phyloP scores from a whole-genome alignment of 495 filamentous ascomycete species.

The Annulohypoxylon stygium region DNA sequence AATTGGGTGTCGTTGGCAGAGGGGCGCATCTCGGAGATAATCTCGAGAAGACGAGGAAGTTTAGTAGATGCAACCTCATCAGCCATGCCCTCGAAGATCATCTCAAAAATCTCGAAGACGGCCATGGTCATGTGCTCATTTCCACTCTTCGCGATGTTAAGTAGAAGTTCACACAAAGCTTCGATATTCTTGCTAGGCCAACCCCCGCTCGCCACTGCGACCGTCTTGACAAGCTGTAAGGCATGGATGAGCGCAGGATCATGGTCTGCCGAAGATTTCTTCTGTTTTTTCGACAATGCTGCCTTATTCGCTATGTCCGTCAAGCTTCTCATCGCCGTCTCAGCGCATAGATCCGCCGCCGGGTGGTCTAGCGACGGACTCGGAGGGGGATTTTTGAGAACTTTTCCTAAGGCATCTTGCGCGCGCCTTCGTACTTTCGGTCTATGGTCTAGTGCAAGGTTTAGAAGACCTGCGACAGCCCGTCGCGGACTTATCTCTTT shows the following conservation, averaged over 20 bases:
- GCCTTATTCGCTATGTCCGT: slow-evolving; percentile 72
- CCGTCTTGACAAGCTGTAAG: slow-evolving; percentile 87
- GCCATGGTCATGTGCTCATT: slow-evolving; percentile 96
- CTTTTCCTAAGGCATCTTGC: slow-evolving; percentile 86
- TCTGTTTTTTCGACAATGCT: slow-evolving; percentile 73
- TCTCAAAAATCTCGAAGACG: slow-evolving; percentile 96
- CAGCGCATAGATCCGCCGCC: slow-evolving; percentile 94
- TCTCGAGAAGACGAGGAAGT: slow-evolving; percentile 85
- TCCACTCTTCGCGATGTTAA: slow-evolving; percentile 85
- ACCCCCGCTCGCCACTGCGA: slow-evolving; percentile 86
- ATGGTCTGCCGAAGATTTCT: slow-evolving; percentile 72
- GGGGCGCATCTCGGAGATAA: slow-evolving; percentile 88
- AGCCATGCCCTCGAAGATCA: slow-evolving; percentile 91
- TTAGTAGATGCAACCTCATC: slow-evolving; percentile 88
- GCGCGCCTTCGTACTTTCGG: slow-evolving; percentile 96
- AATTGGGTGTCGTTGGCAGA: slow-evolving; percentile 92
- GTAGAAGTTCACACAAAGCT: slow-evolving; percentile 85
- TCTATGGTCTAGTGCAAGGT: slow-evolving; percentile 84
- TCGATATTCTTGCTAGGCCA: slow-evolving; percentile 99
- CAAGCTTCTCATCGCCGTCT: slow-evolving; percentile 83
- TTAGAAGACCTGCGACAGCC: slow-evolving; percentile 87
- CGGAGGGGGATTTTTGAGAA: slow-evolving; percentile 85
- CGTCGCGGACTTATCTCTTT: slow-evolving; percentile 88
- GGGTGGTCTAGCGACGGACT: slow-evolving; percentile 94
- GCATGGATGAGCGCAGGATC: slow-evolving; percentile 91